Base-by-base conservation (phyloP, 441 rosid species). In the Populus hybrid region DNA sequence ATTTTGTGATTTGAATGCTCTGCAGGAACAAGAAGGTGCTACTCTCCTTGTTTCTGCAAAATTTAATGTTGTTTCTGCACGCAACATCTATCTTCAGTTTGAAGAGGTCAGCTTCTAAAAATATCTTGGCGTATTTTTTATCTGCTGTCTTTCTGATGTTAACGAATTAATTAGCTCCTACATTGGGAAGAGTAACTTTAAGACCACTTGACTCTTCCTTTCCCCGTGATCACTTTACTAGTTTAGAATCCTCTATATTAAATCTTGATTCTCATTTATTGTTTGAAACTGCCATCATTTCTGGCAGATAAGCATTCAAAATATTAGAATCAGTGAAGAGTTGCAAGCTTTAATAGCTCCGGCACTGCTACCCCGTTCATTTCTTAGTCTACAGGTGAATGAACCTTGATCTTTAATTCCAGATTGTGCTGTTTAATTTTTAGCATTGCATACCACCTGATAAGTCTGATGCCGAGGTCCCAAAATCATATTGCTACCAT, bases 31-130 rank as follows among this genome's bases (percentile, higher is more conserved):
- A 81, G 94, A 89, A 74, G 98, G 98, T 77, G 99, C 92, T 63
- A 92, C 98, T 79, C 91, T 92, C 78, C 94, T 93, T 78, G 99
- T 95, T 81, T 87, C 97, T 73, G 98, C 99, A 10, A 93, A 90
- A 75, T 93, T 95, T 80, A 88, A 89, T 57, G 83, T 89, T 65
- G 89, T 93, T 81, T 90, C 98, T 50, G 81, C 74, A 64, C 90
- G 96, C 18, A 95, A 91, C 86, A 86, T 95, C 80, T 90, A 90
- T 84, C 98, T 95, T 83, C 90, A 87, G 84, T 93, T 95, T 81
- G 95, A 91, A 89, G 93, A 95, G 98, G 99, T 92, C 83, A 85
- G 90, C 78, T 83, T 59, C 75, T 54, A 59, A 18, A 54, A 54
- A 54, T 10, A 12, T 14, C 12, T 23, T 6, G 16, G 21, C 38